Evolutionary conservation across 441 rosid species (phyloP), one percentile per base, ranked within the genome.

Genomic region (Pelargonium hybrid): DNA sequence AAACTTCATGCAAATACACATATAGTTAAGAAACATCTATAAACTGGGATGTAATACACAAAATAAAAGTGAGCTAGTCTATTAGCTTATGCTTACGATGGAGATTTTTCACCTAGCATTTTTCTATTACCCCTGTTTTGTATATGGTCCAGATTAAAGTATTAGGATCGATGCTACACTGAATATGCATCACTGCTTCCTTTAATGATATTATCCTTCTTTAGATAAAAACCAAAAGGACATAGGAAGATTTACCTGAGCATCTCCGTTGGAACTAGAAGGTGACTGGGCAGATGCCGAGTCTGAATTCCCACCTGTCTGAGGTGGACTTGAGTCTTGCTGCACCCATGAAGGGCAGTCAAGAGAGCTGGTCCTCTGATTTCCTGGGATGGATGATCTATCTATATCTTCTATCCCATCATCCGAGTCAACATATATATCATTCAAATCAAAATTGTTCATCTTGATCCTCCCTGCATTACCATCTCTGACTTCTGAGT

Each of bases 241-340:
- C 11, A 64, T 65, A 63, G 47, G 71, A 11, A 67, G 14, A 70
- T 17, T 69, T 79, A 94, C 97, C 91, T 89, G 98, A 75, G 79
- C 85, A 81, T 90, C 97, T 80, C 88, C 96, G 74, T 79, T 87
- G 37, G 93, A 88, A 81, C 96, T 90, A 79, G 96, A 89, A 73
- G 98, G 99, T 72, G 99, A 94, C 75, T 82, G 98, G 5, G 90
- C 94, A 73, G 97, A 94, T 69, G 91, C 98, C 75, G 99, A 94
- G 83, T 89, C 96, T 39, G 94, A 94, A 79, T 91, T 88, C 69
- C 96, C 80, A 76, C 97, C 89, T 57, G 87, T 89, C 81, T 86
- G 98, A 39, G 91, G 97, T 70, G 98, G 98, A 79, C 98, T 94
- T 47, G 98, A 90, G 71, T 85, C 89, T 61, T 81, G 91, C 70